phyloP scores from a whole-genome alignment of 495 filamentous ascomycete genomes.

The Neurospora sp. region DNA sequence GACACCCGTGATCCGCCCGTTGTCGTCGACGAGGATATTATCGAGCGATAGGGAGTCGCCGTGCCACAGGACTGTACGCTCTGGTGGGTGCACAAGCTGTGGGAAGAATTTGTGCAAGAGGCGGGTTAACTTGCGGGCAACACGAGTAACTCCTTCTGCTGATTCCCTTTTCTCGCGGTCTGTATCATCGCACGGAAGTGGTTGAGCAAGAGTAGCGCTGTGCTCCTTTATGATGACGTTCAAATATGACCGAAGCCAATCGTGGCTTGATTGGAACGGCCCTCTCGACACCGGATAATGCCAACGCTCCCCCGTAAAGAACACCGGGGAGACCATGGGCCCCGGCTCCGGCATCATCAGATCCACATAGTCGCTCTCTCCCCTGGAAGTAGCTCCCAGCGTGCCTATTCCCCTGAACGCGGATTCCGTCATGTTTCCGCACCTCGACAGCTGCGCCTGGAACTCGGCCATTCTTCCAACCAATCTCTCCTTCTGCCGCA shows the following conservation, averaged over 20 bases:
- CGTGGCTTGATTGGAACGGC: conserved; percentile 19
- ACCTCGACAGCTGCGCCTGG: conserved; percentile 18
- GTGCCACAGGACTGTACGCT: conserved; percentile 34
- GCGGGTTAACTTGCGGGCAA: conserved; percentile 16
- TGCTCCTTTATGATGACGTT: conserved; percentile 20
- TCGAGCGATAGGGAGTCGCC: conserved; percentile 31
- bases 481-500: conserved; percentile 26
- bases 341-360: conserved; percentile 7
- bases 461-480: conserved; percentile 29
- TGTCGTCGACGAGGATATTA: conserved; percentile 42
- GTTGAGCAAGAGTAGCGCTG: conserved; percentile 3
- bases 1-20: conserved; percentile 33
- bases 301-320: conserved; percentile 18
- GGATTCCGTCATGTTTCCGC: conserved; percentile 12
- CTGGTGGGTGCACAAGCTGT: conserved; percentile 10
- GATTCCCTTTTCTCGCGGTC: conserved; percentile 16
- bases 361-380: not conserved
- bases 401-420: conserved; percentile 30
- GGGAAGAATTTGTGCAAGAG: conserved; percentile 21
- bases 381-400: conserved; percentile 2
- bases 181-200: conserved; percentile 2
- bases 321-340: conserved; percentile 16
- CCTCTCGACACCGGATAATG: conserved; percentile 18
- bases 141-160: conserved; percentile 13
- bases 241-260: conserved; percentile 20